Percentiles rank a stretch among this genome's conserved stretches.
Evolutionary conservation across 139 green algal species (phyloP).

Genomic region (Ostreobium quekettii): DNA sequence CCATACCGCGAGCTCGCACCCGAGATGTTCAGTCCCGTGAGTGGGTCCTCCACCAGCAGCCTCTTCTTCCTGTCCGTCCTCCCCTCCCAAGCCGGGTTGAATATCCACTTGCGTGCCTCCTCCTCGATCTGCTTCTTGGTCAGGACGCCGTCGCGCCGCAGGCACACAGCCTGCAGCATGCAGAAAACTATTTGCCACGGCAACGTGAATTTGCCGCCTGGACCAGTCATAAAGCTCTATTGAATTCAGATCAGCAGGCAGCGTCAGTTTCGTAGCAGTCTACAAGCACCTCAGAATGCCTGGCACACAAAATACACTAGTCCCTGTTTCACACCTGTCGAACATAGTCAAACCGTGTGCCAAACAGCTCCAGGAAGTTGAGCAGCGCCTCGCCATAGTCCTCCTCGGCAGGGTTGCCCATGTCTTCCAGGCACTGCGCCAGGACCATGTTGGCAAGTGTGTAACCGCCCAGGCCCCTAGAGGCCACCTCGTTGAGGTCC

Average conservation of each 20-base stretch:
- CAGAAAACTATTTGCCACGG: too few species aligned
- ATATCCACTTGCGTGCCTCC: not conserved
- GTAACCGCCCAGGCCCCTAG: constrained; percentile 73
- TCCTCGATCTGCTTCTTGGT: not conserved
- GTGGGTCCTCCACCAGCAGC: constrained; percentile 7
- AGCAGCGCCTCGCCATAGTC: constrained; percentile 3
- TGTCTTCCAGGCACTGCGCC: constrained; percentile 11
- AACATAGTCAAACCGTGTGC: not conserved
- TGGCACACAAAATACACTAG: too few species aligned
- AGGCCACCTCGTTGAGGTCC: constrained; percentile 53
- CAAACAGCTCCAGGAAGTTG: not conserved
- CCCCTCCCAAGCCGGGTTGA: not conserved
- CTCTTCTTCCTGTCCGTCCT: constrained; percentile 4
- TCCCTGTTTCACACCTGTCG: too few species aligned
- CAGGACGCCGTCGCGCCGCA: not conserved
- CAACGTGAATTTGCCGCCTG: too few species aligned
- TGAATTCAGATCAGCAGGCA: too few species aligned
- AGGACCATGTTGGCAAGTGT: constrained; percentile 74
- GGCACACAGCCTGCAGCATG: not conserved
- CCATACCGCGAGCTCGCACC: not conserved
- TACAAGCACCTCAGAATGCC: too few species aligned
- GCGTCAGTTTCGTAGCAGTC: too few species aligned
- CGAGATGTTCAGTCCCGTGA: not conserved
- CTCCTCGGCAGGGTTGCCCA: not conserved
- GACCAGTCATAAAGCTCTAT: too few species aligned